Evolutionary conservation across 2,329 filamentous ascomycete genomes (phyloP), one percentile per base, ranked within the genome.

Genomic region (Ophiostoma sp.): DNA sequence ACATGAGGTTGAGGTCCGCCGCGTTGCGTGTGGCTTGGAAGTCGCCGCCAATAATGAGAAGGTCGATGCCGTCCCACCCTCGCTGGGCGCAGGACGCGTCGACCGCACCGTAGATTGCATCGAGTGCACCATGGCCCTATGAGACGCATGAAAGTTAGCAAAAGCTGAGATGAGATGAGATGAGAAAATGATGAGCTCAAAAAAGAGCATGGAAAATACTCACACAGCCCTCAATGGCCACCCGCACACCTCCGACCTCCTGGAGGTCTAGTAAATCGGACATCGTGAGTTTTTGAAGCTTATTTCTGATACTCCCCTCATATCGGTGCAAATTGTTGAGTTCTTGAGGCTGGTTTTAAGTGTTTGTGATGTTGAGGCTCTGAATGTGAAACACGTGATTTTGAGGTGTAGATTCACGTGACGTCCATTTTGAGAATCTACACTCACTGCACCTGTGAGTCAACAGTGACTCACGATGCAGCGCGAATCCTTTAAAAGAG

Each of bases 11-110:
- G 76, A 98, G 86, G 81, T 99, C 96, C 76, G 91, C 87, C 11
- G 93, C 90, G 84, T 98, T 98, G 78, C 96, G 93, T 50, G 95
- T 90, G 57, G 96, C 91, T 85, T 98, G 94, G 77, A 99, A 99
- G 80, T 99, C 96, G 36, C 96, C 96, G 72, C 95, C 94, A 78
- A 99, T 97, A 79, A 99, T 97, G 77, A 99, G 84, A 12, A 98
- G 83, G 81, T 99, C 96, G 39, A 98, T 90, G 45, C 88, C 89
- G 76, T 92, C 86, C 95, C 95, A 98, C 31, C 88, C 88, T 78
- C 92, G 92, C 63, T 87, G 84, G 76, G 89, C 85, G 81, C 91
- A 93, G 11, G 93, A 87, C 76, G 88, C 86, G 55, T 87, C 84
- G 33, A 97, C 89, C 0, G 93, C 91, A 0, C 92, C 89, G 81